Evolutionary conservation across 2,329 filamentous ascomycete species (phyloP).

Genomic region (Ceratocystiopsis minuta): DNA sequence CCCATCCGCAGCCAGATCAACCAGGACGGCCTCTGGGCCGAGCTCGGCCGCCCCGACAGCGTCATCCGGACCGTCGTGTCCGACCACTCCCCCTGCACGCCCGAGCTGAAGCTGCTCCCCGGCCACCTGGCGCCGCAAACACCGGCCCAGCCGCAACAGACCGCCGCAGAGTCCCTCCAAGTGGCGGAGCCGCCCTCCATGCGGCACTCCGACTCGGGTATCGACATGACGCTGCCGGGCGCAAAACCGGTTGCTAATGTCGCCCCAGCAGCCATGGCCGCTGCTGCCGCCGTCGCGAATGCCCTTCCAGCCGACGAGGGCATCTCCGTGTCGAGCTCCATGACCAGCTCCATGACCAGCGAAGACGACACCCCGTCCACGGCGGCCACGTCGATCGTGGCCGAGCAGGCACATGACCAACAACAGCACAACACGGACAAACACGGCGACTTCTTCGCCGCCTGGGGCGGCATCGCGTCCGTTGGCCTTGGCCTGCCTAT

Average conservation of each 20-base stretch:
- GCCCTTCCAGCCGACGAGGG: constrained; percentile 10
- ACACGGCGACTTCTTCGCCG: constrained; percentile 75
- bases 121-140: constrained; percentile 28
- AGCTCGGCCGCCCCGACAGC: constrained; percentile 50
- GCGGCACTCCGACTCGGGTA: constrained; percentile 32
- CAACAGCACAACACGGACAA: constrained; percentile 13
- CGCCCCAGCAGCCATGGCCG: not conserved
- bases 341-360: too few species aligned
- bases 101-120: constrained; percentile 78
- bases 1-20: constrained; percentile 70
- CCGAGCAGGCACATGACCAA: too few species aligned
- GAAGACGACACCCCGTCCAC: too few species aligned
- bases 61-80: constrained; percentile 86
- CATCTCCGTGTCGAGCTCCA: constrained; percentile 2
- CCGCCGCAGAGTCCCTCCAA: constrained; percentile 2
- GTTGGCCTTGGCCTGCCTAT: constrained; percentile 88
- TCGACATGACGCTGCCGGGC: constrained; percentile 26
- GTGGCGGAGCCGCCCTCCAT: constrained; percentile 15
- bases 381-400: constrained; percentile 18
- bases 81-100: constrained; percentile 92
- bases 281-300: not conserved
- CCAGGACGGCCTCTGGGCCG: constrained; percentile 73
- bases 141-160: too few species aligned
- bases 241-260: constrained; percentile 14
- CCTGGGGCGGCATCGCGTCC: constrained; percentile 91